A percentile compares a stretch with the other conserved stretches of the same genome.
Evolutionary conservation across 164 flowering plant genomes (phyloP).

Genomic region (Sedum album): DNA sequence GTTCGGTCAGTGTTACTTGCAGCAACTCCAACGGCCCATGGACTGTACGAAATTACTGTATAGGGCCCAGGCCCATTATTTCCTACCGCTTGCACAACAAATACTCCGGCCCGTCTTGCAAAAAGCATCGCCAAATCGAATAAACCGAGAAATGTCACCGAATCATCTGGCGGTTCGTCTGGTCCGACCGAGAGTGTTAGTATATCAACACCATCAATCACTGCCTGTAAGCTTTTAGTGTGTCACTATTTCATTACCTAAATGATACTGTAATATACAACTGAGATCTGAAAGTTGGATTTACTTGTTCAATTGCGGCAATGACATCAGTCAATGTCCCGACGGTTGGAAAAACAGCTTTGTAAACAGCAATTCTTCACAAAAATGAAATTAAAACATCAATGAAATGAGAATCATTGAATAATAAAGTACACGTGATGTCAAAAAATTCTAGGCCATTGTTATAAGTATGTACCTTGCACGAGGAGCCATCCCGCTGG

Average conservation of each 20-base stretch:
- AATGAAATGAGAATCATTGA: not conserved
- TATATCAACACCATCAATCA: conserved; percentile 68
- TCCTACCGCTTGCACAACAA: conserved; percentile 85
- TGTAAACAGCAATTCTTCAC: conserved; percentile 81
- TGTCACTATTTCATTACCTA: too few species aligned
- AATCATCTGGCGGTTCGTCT: conserved; percentile 70
- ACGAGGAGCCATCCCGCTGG: conserved; percentile 95
- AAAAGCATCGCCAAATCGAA: conserved; percentile 58
- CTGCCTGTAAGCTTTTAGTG: too few species aligned
- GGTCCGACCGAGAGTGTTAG: conserved; percentile 75
- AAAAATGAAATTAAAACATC: not conserved
- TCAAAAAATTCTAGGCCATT: too few species aligned
- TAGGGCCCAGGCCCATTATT: conserved; percentile 63
- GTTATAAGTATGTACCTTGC: conserved; percentile 42
- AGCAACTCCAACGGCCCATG: conserved; percentile 77
- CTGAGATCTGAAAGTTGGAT: not conserved
- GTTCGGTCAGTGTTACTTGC: conserved; percentile 55
- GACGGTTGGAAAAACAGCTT: conserved; percentile 68
- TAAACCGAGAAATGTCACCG: conserved; percentile 46
- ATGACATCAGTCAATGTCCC: conserved; percentile 71
- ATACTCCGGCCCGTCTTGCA: conserved; percentile 70
- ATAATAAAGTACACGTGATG: too few species aligned
- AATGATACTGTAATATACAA: too few species aligned
- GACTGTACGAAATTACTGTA: conserved; percentile 62
- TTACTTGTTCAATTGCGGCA: conserved; percentile 84